Percentiles rank a stretch among this genome's conserved stretches.
phyloP scores from a whole-genome alignment of 805 yeast genomes.

The Cyberlindnera maclurae region DNA sequence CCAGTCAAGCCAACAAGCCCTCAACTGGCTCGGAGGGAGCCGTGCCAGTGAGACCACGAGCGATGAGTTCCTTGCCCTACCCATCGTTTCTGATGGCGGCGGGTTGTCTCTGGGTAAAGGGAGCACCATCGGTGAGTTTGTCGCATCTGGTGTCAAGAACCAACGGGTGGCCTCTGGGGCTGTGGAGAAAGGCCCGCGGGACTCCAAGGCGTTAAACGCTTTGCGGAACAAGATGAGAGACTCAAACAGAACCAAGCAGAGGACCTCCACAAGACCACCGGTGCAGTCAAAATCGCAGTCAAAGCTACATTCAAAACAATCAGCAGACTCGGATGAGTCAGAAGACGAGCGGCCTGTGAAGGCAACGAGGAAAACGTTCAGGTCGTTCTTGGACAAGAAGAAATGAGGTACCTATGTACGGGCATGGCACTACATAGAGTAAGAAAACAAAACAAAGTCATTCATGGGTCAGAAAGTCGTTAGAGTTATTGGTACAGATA shows the following conservation, averaged over 20 bases:
- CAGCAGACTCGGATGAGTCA: slow-evolving; percentile 5
- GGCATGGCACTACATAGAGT: too few relatives aligned
- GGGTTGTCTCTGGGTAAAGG: slow-evolving; percentile 14
- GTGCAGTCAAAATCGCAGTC: not conserved
- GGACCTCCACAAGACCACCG: not conserved
- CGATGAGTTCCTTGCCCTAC: slow-evolving; percentile 17
- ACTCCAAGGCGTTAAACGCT: slow-evolving; percentile 20
- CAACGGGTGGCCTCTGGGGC: slow-evolving; percentile 2
- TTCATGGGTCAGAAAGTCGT: too few relatives aligned
- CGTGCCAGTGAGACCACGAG: not conserved
- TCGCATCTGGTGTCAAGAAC: slow-evolving; percentile 12
- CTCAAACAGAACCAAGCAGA: slow-evolving; percentile 1
- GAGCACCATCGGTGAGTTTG: slow-evolving; percentile 21
- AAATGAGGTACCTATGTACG: not conserved
- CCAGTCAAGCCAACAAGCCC: slow-evolving; percentile 13
- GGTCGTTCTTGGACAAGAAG: slow-evolving; percentile 9
- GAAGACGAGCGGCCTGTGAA: slow-evolving; percentile 19
- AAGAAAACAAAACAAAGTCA: too few relatives aligned
- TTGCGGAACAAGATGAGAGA: slow-evolving; percentile 16
- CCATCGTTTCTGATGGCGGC: slow-evolving; percentile 18
- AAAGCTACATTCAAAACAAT: not conserved
- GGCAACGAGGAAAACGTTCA: slow-evolving; percentile 14
- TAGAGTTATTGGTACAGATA: too few relatives aligned
- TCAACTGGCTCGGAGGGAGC: slow-evolving; percentile 13
- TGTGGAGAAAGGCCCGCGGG: slow-evolving; percentile 5